Conservation (phyloP, 495 filamentous ascomycete genomes). For the Trichodelitschia bisporula region DNA sequence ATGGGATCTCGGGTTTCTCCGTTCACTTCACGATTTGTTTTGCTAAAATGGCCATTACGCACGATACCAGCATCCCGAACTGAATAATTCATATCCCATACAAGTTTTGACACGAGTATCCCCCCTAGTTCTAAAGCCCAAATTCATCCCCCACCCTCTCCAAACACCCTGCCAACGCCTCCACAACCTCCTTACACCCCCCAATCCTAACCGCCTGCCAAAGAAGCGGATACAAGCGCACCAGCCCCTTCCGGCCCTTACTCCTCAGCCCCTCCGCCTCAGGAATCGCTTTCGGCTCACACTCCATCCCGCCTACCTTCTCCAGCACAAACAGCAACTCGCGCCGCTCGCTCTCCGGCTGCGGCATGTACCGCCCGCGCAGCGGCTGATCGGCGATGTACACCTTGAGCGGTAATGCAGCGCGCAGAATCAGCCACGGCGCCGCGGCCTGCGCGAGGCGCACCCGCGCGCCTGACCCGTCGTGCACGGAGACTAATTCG, state of each 20-base stretch:
- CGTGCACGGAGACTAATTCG: conserved; percentile 32
- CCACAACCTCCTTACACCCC: too few species aligned
- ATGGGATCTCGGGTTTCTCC: too few species aligned
- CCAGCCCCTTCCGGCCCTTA: conserved; percentile 45
- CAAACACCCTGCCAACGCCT: too few species aligned
- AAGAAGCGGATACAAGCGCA: conserved; percentile 61
- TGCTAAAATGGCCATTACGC: too few species aligned
- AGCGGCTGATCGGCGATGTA: conserved; percentile 87
- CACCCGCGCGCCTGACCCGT: conserved; percentile 9
- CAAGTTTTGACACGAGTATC: too few species aligned
- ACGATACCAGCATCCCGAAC: too few species aligned
- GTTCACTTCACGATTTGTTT: too few species aligned
- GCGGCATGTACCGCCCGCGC: conserved; percentile 70
- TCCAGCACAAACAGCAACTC: conserved; percentile 51
- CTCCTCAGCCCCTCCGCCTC: conserved; percentile 30
- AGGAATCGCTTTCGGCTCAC: conserved; percentile 47
- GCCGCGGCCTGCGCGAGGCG: conserved; percentile 52
- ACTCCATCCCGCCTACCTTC: conserved; percentile 35
- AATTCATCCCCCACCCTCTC: too few species aligned
- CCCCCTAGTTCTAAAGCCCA: too few species aligned
- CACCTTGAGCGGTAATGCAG: conserved; percentile 48
- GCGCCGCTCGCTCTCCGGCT: conserved; percentile 55
- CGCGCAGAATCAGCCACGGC: conserved; percentile 64
- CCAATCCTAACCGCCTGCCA: conserved; percentile 42
- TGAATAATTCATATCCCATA: too few species aligned